phyloP scores from a whole-genome alignment of 1,139 yeast species.

The Insectozyma bohioensis region DNA sequence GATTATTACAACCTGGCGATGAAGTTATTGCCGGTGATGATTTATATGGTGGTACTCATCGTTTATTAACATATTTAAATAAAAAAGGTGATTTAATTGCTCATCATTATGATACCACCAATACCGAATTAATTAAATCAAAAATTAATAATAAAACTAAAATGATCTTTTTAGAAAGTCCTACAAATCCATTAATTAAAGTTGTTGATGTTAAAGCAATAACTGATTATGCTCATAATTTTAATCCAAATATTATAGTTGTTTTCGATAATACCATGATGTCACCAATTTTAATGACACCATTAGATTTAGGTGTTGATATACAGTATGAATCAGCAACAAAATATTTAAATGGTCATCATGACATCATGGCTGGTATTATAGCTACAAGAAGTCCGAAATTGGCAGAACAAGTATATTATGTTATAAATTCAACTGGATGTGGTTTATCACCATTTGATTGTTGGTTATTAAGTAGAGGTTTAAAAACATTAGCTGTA shows the following conservation, averaged over 20 bases:
- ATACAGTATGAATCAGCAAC: conserved; percentile 93
- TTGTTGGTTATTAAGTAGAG: conserved; percentile 83
- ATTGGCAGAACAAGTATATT: conserved; percentile 69
- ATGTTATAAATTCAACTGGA: conserved; percentile 85
- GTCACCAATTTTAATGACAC: conserved; percentile 85
- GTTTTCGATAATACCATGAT: conserved; percentile 96
- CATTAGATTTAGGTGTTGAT: conserved; percentile 83
- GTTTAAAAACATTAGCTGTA: conserved; percentile 80
- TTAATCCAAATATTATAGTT: conserved; percentile 67
- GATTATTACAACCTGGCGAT: conserved; percentile 73
- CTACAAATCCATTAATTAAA: conserved; percentile 89
- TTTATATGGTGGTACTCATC: conserved; percentile 88
- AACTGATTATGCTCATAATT: conserved; percentile 61
- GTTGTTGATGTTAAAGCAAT: conserved; percentile 76
- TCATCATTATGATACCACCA: conserved; percentile 80
- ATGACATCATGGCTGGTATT: conserved; percentile 94
- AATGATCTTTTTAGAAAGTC: conserved; percentile 82
- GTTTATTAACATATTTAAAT: conserved; percentile 73
- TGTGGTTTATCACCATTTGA: conserved; percentile 91
- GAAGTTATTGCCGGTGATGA: conserved; percentile 92
- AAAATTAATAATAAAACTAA: conserved; percentile 55
- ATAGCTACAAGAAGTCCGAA: conserved; percentile 65
- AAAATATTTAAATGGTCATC: conserved; percentile 89
- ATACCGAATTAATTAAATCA: conserved; percentile 56
- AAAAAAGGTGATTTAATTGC: conserved; percentile 68